These are phyloP conservation scores for Xylariaceae sp. DNA, from an alignment of 2,329 filamentous ascomycete genomes.

Conservation along the genomic window DNA sequence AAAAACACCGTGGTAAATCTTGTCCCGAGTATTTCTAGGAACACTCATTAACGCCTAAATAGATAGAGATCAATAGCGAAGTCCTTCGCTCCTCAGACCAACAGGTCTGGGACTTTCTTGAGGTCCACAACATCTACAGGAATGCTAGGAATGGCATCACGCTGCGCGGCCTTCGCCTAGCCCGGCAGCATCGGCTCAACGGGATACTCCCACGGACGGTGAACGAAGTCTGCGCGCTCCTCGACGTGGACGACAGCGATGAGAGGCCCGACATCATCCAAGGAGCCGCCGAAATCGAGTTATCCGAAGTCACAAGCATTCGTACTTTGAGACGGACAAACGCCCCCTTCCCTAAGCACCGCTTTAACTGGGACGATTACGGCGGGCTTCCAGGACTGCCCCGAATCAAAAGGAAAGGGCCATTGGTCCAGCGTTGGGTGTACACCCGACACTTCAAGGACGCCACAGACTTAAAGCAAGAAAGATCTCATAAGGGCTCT, in stretches of 20 bases:
- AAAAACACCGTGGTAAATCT: too few relatives aligned
- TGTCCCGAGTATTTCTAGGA: too few relatives aligned
- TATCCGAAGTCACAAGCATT: constrained; percentile 29
- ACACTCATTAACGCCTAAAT: too few relatives aligned
- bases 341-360: constrained; percentile 32
- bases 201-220: constrained; percentile 27
- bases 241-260: constrained; percentile 30
- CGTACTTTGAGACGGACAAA: constrained; percentile 50
- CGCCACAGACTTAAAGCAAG: constrained; percentile 1
- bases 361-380: constrained; percentile 17
- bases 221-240: constrained; percentile 39
- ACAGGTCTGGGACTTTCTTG: constrained; percentile 14
- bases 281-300: constrained; percentile 33
- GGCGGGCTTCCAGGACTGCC: constrained; percentile 12
- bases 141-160: constrained; percentile 12
- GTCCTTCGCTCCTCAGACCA: too few relatives aligned
- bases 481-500: constrained; percentile 3
- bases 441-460: constrained; percentile 26
- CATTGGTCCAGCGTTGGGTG: constrained; percentile 47
- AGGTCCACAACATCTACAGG: constrained; percentile 5
- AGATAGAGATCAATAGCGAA: too few relatives aligned
- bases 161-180: constrained; percentile 31
- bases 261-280: constrained; percentile 24
- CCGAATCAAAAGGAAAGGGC: constrained; percentile 25
- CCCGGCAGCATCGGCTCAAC: constrained; percentile 23